Evolutionary conservation across 495 filamentous ascomycete genomes (phyloP), one percentile per base, ranked within the genome.

Genomic region (Choiromyces venosus): DNA sequence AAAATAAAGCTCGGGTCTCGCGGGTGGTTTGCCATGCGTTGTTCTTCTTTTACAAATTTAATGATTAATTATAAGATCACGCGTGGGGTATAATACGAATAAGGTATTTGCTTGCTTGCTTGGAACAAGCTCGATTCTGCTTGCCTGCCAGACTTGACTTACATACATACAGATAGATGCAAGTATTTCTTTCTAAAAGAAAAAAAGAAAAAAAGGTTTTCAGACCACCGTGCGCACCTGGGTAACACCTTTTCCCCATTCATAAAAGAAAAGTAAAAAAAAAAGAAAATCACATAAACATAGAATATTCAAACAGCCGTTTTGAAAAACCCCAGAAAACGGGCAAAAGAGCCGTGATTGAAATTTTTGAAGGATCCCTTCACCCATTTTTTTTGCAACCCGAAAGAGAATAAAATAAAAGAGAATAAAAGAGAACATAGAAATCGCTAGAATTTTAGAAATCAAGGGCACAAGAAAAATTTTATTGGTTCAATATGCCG

Each of bases 351-450:
- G 16, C 52, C 0, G 52, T 61, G 25, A 61, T 33, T 61, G 52
- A 21, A 29, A 12, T 16, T 61, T 29, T 56, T 25, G 46, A 56
- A 56, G 46, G n/a, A 56, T 21, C 46, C 21, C 46, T 16, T 29
- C n/a, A 61, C 52, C n/a, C 52, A 16, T 33, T 29, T 18, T 18
- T 7, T 18, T 29, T 12, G 25, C 12, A 33, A 61, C 52, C 52
- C 25, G 42, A 46, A 67, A 67, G 44, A 40, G 35, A 5, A n/a
- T n/a, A 10, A 52, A 25, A 56, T 16, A 66, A 35, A 69, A 66
- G 36, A 67, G 25, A 71, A 71, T 21, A n/a, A 71, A 71, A 71
- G 9, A 71, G 10, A 71, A 67, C 38, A 25, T n/a, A 37, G 33
- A 68, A 37, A 67, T 6, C 29, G 52, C 64, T 38, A 38, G 33